phyloP scores from a whole-genome alignment of 176 grass and related monocot species.

The Ensete glaucum region DNA sequence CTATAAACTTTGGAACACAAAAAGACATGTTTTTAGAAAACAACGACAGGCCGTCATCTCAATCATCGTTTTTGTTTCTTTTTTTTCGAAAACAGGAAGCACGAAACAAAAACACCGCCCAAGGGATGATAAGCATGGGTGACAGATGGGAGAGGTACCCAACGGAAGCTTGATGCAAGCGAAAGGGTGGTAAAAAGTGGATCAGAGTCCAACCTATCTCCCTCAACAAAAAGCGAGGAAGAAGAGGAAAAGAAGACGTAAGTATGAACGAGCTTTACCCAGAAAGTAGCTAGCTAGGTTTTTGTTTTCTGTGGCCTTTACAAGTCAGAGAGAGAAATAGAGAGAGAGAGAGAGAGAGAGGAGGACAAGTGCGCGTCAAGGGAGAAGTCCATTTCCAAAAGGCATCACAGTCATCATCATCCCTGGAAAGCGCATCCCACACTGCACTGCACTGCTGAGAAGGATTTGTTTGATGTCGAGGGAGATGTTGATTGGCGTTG shows the following conservation, averaged over 20 bases:
- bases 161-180: too few relatives aligned
- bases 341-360: background rate
- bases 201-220: slow-evolving; percentile 13
- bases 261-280: too few relatives aligned
- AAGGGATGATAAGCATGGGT: too few relatives aligned
- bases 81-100: too few relatives aligned
- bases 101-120: too few relatives aligned
- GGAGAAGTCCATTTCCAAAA: slow-evolving; percentile 9
- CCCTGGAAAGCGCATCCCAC: background rate
- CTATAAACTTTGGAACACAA: too few relatives aligned
- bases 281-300: background rate
- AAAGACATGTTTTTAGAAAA: too few relatives aligned
- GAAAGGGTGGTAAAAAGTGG: background rate
- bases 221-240: background rate
- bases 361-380: slow-evolving; percentile 6
- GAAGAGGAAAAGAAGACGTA: background rate
- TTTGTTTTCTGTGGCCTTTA: background rate
- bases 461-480: background rate
- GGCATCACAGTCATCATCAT: background rate
- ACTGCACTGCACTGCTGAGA: too few relatives aligned
- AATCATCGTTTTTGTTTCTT: too few relatives aligned
- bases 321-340: too few relatives aligned
- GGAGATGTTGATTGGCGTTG: too few relatives aligned
- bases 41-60: too few relatives aligned
- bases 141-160: background rate